phyloP scores from a whole-genome alignment of 169 alveolate genomes.

The Plasmodium berghei region DNA sequence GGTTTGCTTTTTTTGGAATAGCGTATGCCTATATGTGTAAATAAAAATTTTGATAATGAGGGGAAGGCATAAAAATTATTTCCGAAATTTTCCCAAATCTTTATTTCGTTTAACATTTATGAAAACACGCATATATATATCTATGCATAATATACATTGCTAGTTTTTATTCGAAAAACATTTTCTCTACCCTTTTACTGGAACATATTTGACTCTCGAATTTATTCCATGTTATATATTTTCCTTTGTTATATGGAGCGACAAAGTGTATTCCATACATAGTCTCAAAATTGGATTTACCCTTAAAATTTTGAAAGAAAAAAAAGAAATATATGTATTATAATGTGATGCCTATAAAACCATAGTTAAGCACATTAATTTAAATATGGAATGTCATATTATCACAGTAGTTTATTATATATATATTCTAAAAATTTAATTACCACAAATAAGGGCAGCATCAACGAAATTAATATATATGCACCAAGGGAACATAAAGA shows the following conservation, averaged over 20 bases:
- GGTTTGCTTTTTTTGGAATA: not conserved
- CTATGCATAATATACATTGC: not conserved
- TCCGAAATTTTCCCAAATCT: too few relatives aligned
- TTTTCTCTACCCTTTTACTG: slow-evolving; percentile 5
- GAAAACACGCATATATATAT: not conserved
- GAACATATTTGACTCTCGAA: slow-evolving; percentile 35
- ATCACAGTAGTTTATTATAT: not conserved
- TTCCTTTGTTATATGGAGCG: slow-evolving; percentile 31
- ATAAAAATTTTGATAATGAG: not conserved
- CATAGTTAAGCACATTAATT: not conserved
- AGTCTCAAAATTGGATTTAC: slow-evolving; percentile 13
- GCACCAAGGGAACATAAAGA: slow-evolving; percentile 53
- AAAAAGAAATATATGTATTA: not conserved
- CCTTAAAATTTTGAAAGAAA: slow-evolving; percentile 11
- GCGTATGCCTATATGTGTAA: not conserved
- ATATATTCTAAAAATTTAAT: not conserved
- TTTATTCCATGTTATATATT: slow-evolving; percentile 53
- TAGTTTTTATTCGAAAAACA: too few relatives aligned
- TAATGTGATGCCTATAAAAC: not conserved
- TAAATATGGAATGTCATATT: not conserved
- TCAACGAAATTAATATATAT: slow-evolving; percentile 48
- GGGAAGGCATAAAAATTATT: too few relatives aligned
- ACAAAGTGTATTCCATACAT: slow-evolving; percentile 50
- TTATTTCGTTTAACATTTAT: not conserved
- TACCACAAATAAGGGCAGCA: slow-evolving; percentile 62